Evolutionary conservation across 1,284 basidiomycete species (phyloP), one percentile per base, ranked within the genome.

Genomic region (Leccinum fuscescens): DNA sequence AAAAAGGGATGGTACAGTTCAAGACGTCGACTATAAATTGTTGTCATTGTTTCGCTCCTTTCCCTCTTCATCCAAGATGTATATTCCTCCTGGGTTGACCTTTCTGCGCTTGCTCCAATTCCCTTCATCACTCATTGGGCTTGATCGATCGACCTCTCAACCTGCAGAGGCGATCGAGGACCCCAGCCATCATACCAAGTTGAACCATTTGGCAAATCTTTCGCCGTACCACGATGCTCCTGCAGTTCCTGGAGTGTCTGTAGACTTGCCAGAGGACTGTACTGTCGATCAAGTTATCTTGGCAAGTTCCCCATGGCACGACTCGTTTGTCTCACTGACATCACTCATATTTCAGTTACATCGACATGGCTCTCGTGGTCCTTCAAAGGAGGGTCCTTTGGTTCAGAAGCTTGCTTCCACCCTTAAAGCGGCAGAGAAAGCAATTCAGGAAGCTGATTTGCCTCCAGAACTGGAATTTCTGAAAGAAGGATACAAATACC

Each of bases 201-300:
- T 53, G 3, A 53, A 53, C 20, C 17, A 15, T 22, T 17, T 53
- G 9, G 51, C 31, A 20, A 53, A 53, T 22, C 51, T 53, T 35
- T 53, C 51, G 12, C 51, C 51, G 12, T 53, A 53, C 51, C 51
- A 53, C 33, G 20, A 15, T 33, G 51, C 51, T 20, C 77, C 78
- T 5, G 60, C 69, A 8, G 69, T 72, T 20, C 56, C 54, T 11
- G 74, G 75, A 6, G 66, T 81, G 33, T 69, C 69, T 52, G 67
- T 59, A 55, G 64, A 73, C 33, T 69, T 81, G 8, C 79, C 80
- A 11, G 69, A 64, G 8, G 79, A 79, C 62, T 82, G 79, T 60
- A 71, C 62, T 42, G 77, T 82, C 42, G 74, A 78, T 35, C 78
- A 78, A 68, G 77, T 80, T 60, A 72, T 79, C 66, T 64, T 78